Conservation (phyloP, 2,329 filamentous ascomycete genomes). For the Davidsoniella neocaledoniae region DNA sequence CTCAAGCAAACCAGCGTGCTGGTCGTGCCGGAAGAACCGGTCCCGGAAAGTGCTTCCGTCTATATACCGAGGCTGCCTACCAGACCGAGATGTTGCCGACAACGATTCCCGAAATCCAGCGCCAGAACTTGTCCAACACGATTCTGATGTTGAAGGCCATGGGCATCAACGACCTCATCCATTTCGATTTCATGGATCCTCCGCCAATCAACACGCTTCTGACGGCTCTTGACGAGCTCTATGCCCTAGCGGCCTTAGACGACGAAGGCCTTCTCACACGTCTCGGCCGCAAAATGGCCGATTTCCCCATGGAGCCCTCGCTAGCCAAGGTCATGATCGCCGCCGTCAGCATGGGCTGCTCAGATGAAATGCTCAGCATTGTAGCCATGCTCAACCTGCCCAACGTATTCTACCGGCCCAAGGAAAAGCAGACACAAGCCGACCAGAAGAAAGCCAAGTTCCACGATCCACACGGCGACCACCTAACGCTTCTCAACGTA, state of each 20-base stretch:
- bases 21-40: slow-evolving; percentile 88
- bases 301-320: slow-evolving; percentile 94
- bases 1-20: slow-evolving; percentile 85
- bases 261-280: slow-evolving; percentile 89
- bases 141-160: slow-evolving; percentile 98
- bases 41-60: slow-evolving; percentile 84
- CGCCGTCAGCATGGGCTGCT: slow-evolving; percentile 73
- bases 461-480: slow-evolving; percentile 86
- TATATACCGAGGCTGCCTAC: slow-evolving; percentile 91
- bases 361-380: slow-evolving; percentile 85
- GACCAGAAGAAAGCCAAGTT: slow-evolving; percentile 98
- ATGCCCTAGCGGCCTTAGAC: slow-evolving; percentile 78
- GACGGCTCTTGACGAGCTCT: slow-evolving; percentile 86
- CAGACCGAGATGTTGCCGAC: slow-evolving; percentile 95
- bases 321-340: slow-evolving; percentile 82
- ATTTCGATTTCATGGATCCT: slow-evolving; percentile 98
- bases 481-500: slow-evolving; percentile 86
- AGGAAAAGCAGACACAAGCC: slow-evolving; percentile 90
- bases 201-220: slow-evolving; percentile 97
- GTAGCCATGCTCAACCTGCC: slow-evolving; percentile 85
- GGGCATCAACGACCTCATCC: slow-evolving; percentile 93
- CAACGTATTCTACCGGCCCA: slow-evolving; percentile 83
- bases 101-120: slow-evolving; percentile 89
- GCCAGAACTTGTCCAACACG: slow-evolving; percentile 79
- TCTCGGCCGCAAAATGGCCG: slow-evolving; percentile 89